phyloP scores from a whole-genome alignment of 306 rosid species.

The Vicia villosa region DNA sequence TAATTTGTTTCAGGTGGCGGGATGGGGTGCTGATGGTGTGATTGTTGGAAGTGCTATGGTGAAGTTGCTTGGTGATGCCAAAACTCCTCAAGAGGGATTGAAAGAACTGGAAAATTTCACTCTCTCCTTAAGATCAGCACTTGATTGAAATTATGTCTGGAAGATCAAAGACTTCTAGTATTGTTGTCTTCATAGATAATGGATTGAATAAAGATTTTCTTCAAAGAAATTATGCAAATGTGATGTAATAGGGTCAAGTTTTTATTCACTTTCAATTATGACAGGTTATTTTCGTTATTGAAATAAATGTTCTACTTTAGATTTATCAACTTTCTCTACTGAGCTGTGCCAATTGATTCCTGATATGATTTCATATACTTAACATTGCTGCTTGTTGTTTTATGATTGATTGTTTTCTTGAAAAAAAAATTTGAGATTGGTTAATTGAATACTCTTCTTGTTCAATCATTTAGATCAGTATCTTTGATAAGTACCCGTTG shows the following conservation, averaged over 20 bases:
- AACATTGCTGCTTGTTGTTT: not conserved
- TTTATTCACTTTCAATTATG: not conserved
- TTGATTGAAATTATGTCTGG: conserved; percentile 40
- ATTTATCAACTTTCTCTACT: not conserved
- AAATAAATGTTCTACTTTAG: conserved; percentile 3
- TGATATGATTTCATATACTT: not conserved
- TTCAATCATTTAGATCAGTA: not conserved
- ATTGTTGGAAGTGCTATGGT: conserved; percentile 96
- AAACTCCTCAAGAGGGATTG: conserved; percentile 81
- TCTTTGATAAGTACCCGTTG: too few species aligned
- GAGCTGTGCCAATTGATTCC: not conserved
- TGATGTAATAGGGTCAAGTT: not conserved
- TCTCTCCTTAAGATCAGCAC: conserved; percentile 63
- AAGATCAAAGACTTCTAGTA: not conserved
- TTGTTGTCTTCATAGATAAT: conserved; percentile 25
- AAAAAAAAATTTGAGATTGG: too few species aligned
- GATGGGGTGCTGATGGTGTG: conserved; percentile 97
- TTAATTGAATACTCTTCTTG: too few species aligned
- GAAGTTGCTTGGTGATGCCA: conserved; percentile 77
- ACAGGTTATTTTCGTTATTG: not conserved
- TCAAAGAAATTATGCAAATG: not conserved
- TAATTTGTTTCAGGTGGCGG: conserved; percentile 57
- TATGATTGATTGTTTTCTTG: too few species aligned
- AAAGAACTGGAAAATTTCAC: conserved; percentile 65
- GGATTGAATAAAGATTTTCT: conserved; percentile 8